Percentiles rank a stretch among this genome's conserved stretches.
phyloP scores from a whole-genome alignment of 495 filamentous ascomycete genomes.

The Parathielavia hyrcaniae region DNA sequence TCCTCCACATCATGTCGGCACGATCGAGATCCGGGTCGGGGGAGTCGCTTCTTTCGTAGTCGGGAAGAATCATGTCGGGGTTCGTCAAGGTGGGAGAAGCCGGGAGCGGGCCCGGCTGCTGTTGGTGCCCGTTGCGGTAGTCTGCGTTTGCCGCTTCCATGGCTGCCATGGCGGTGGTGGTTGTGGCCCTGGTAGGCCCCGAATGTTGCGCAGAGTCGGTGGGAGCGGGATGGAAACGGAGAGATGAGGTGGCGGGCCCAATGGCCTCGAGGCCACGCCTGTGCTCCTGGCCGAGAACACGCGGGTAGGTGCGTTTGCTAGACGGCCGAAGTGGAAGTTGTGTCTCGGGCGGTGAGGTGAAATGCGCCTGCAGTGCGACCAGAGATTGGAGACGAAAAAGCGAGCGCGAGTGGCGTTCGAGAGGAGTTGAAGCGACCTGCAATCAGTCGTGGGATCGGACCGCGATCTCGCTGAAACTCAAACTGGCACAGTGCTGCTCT shows the following conservation, averaged over 20 bases:
- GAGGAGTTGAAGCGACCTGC: slow-evolving; percentile 14
- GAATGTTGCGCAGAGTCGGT: not conserved
- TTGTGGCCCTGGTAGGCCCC: not conserved
- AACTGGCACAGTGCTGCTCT: not conserved
- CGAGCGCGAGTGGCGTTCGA: slow-evolving; percentile 14
- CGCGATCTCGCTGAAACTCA: not conserved
- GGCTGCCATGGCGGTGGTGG: slow-evolving; percentile 26
- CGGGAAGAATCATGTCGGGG: slow-evolving; percentile 87
- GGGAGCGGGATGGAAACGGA: not conserved
- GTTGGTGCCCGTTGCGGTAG: slow-evolving; percentile 31
- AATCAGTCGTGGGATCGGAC: slow-evolving; percentile 18
- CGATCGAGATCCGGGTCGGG: slow-evolving; percentile 35
- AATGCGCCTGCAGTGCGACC: slow-evolving; percentile 21
- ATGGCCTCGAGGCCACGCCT: slow-evolving; percentile 3
- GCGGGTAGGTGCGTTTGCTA: slow-evolving; percentile 8
- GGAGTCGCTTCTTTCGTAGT: slow-evolving; percentile 49
- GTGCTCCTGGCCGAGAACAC: slow-evolving; percentile 2
- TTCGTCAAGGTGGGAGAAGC: slow-evolving; percentile 85
- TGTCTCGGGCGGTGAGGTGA: slow-evolving; percentile 2
- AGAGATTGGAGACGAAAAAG: slow-evolving; percentile 13
- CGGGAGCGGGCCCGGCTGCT: slow-evolving; percentile 36
- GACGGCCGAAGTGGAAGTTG: slow-evolving; percentile 5
- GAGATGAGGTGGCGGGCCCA: slow-evolving; percentile 8
- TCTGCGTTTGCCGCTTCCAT: slow-evolving; percentile 33
- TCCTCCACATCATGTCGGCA: slow-evolving; percentile 42